These are phyloP conservation scores for Globisporangium uncinulatum DNA, from an alignment of 352 stramenopile genomes.

Conservation along the genomic window DNA sequence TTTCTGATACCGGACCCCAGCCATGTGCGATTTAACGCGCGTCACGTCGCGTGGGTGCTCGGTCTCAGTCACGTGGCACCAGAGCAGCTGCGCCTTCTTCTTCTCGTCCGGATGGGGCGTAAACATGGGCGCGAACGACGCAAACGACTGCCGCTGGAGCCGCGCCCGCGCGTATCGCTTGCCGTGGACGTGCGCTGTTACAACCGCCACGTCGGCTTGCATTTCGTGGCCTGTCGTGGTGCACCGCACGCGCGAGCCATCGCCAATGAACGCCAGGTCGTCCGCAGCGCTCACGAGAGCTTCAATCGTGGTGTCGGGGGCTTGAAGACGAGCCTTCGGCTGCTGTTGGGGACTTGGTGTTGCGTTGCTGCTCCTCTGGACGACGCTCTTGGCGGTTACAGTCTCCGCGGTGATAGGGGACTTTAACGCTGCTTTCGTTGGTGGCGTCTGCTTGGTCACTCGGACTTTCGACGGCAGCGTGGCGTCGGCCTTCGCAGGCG, in stretches of 20 bases:
- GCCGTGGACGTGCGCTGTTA: conserved; percentile 42
- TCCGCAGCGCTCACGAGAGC: conserved; percentile 29
- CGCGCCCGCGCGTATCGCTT: conserved; percentile 53
- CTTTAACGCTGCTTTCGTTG: not conserved
- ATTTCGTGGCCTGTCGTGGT: conserved; percentile 63
- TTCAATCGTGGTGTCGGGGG: conserved; percentile 23
- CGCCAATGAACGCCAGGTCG: conserved; percentile 40
- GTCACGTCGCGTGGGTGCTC: conserved; percentile 38
- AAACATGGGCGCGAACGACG: conserved; percentile 61
- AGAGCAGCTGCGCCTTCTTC: conserved; percentile 37
- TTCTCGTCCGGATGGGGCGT: conserved; percentile 48
- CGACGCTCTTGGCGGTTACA: conserved; percentile 11
- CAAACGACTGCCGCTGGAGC: conserved; percentile 38
- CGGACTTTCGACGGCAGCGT: too few species aligned
- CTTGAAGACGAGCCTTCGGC: not conserved
- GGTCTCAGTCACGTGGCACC: conserved; percentile 62
- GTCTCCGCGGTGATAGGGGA: not conserved
- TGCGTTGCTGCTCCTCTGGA: conserved; percentile 8
- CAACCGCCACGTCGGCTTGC: conserved; percentile 45
- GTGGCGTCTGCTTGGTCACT: conserved; percentile 3
- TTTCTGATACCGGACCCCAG: conserved; percentile 45
- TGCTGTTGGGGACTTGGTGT: not conserved
- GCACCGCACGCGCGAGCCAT: conserved; percentile 45
- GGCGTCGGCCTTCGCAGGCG: conserved; percentile 5
- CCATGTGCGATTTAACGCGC: conserved; percentile 52